phyloP scores from a whole-genome alignment of 176 grass and related monocot genomes.

The Aegilops sharonensis region DNA sequence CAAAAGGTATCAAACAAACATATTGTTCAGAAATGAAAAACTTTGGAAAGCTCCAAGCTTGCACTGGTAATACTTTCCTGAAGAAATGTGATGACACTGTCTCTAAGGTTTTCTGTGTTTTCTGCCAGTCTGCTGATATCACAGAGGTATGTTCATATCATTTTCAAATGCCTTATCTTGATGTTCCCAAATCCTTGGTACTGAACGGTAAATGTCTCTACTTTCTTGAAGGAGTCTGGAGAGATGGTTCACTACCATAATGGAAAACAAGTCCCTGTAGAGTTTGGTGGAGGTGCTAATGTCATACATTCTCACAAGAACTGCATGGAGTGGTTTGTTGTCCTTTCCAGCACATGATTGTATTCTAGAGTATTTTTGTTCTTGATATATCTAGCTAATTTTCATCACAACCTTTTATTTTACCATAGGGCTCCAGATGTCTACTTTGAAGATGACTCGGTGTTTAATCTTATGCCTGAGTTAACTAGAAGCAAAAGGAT shows the following conservation, averaged over 20 bases:
- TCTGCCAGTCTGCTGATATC: slow-evolving; percentile 61
- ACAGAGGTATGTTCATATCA: slow-evolving; percentile 61
- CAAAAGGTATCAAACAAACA: background rate
- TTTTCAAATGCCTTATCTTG: background rate
- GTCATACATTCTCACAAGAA: slow-evolving; percentile 82
- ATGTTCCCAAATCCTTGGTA: slow-evolving; percentile 3
- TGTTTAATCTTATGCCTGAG: slow-evolving; percentile 72
- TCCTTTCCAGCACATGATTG: slow-evolving; percentile 3
- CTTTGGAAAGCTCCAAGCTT: slow-evolving; percentile 9
- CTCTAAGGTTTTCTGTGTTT: slow-evolving; percentile 66
- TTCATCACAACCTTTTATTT: background rate
- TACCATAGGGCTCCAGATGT: slow-evolving; percentile 82
- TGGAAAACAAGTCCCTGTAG: slow-evolving; percentile 54
- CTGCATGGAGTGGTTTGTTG: slow-evolving; percentile 78
- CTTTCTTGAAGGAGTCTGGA: slow-evolving; percentile 62
- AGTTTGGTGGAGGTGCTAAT: slow-evolving; percentile 50
- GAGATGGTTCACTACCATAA: slow-evolving; percentile 85
- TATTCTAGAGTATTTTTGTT: background rate
- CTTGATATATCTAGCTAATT: slow-evolving; percentile 18
- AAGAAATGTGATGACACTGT: slow-evolving; percentile 50
- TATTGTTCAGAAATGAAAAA: slow-evolving; percentile 24
- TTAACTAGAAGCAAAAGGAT: slow-evolving; percentile 84
- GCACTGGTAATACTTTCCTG: slow-evolving; percentile 29
- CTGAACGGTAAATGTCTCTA: background rate
- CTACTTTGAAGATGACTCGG: slow-evolving; percentile 77